A percentile compares a stretch with the other conserved stretches of the same genome.
These are phyloP conservation scores for Ogataea pini DNA, from an alignment of 805 yeast species.

Conservation along the genomic window DNA sequence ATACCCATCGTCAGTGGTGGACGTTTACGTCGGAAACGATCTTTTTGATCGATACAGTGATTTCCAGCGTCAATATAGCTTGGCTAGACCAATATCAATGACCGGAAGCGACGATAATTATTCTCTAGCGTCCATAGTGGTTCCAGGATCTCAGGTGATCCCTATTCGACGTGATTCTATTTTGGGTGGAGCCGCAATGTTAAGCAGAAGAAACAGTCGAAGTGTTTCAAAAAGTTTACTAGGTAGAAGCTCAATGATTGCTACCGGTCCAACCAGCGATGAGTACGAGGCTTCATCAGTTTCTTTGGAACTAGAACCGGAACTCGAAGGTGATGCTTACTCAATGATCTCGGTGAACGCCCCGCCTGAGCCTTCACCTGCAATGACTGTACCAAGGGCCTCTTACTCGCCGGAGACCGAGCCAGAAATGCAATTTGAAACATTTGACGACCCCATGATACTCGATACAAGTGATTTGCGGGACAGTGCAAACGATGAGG, in stretches of 20 bases:
- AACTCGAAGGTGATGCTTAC: conserved; percentile 1
- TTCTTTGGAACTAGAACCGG: background rate
- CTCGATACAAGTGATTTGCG: background rate
- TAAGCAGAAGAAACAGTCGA: background rate
- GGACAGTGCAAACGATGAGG: background rate
- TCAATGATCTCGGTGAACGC: conserved; percentile 4
- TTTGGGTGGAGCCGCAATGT: conserved; percentile 1
- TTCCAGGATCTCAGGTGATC: conserved; percentile 22
- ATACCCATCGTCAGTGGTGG: conserved; percentile 25
- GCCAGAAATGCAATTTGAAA: background rate
- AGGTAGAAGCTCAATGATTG: conserved; percentile 6
- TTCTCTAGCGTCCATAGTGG: conserved; percentile 25
- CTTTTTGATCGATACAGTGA: conserved; percentile 16
- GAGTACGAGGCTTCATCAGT: conserved; percentile 2
- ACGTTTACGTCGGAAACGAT: conserved; percentile 25
- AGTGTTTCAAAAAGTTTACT: conserved; percentile 5
- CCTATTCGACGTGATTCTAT: conserved; percentile 30
- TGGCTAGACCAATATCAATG: conserved; percentile 23
- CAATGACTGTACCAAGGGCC: background rate
- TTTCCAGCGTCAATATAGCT: conserved; percentile 19
- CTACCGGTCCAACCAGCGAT: background rate
- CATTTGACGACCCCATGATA: background rate
- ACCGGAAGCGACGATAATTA: conserved; percentile 20
- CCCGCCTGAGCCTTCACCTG: background rate
- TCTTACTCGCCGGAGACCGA: background rate